A percentile compares a stretch with the other conserved stretches of the same genome.
Conservation (phyloP, 1,284 basidiomycete genomes). For the Ganoderma lucidum region DNA sequence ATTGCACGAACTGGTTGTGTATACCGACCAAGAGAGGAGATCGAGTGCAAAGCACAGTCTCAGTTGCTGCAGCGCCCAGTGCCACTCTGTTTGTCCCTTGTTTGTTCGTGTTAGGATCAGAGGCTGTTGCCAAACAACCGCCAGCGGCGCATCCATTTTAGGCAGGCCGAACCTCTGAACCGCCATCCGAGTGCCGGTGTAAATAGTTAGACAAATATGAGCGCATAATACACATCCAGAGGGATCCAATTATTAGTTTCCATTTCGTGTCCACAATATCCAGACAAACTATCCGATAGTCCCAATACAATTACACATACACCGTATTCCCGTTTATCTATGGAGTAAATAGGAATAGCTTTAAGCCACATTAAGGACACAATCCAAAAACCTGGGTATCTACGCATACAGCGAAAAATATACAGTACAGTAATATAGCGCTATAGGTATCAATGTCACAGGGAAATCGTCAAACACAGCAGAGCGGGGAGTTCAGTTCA, state of each 20-base stretch:
- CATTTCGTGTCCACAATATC: background rate
- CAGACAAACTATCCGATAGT: background rate
- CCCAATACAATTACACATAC: background rate
- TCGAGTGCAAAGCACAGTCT: background rate
- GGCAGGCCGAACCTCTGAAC: background rate
- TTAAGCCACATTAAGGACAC: background rate
- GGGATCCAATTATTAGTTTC: background rate
- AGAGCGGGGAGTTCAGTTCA: background rate
- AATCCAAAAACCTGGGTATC: background rate
- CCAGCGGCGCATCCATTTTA: background rate
- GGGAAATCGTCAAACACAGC: background rate
- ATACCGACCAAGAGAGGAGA: constrained; percentile 3
- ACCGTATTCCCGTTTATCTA: background rate
- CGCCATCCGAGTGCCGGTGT: background rate
- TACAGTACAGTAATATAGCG: background rate
- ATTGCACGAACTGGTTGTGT: constrained; percentile 14
- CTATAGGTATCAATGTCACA: background rate
- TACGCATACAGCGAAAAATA: background rate
- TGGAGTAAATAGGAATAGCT: background rate
- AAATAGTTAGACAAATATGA: background rate
- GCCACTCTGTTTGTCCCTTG: constrained; percentile 21
- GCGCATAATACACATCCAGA: background rate
- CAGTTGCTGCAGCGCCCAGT: background rate
- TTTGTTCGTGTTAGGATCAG: constrained; percentile 11
- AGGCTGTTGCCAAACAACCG: constrained; percentile 14